Conservation (phyloP, 495 filamentous ascomycete species). For the Penicillium dipodomyicola region DNA sequence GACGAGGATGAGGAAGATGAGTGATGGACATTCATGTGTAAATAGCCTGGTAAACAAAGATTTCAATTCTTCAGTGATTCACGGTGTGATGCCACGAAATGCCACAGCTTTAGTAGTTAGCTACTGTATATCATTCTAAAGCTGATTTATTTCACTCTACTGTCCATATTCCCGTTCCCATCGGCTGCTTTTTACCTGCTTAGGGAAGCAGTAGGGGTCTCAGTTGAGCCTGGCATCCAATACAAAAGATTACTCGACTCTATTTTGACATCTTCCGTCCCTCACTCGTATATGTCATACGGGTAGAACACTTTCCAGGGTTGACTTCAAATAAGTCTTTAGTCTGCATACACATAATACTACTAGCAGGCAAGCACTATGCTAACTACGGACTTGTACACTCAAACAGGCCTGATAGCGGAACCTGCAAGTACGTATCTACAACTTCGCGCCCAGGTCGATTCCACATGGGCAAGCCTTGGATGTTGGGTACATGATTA, state of each 20-base stretch:
- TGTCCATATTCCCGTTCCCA: not conserved
- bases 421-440: not conserved
- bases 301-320: not conserved
- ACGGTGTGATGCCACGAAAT: not conserved
- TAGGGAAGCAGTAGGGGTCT: no score
- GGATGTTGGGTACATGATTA: not conserved
- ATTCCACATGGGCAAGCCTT: not conserved
- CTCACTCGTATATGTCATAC: not conserved
- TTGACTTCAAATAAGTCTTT: not conserved
- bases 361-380: not conserved
- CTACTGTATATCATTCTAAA: not conserved
- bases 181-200: no score
- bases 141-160: not conserved
- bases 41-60: slow-evolving; percentile 12
- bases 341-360: not conserved
- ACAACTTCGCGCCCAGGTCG: not conserved
- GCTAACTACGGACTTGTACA: not conserved
- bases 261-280: not conserved
- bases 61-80: not conserved
- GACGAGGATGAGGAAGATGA: slow-evolving; percentile 60
- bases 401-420: not conserved
- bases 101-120: not conserved
- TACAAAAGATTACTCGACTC: not conserved
- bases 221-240: not conserved
- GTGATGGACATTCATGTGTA: slow-evolving; percentile 23